A percentile compares a stretch with the other conserved stretches of the same genome.
These are phyloP conservation scores for Cladosporium sp. DNA, from an alignment of 2,329 filamentous ascomycete species.

Conservation along the genomic window DNA sequence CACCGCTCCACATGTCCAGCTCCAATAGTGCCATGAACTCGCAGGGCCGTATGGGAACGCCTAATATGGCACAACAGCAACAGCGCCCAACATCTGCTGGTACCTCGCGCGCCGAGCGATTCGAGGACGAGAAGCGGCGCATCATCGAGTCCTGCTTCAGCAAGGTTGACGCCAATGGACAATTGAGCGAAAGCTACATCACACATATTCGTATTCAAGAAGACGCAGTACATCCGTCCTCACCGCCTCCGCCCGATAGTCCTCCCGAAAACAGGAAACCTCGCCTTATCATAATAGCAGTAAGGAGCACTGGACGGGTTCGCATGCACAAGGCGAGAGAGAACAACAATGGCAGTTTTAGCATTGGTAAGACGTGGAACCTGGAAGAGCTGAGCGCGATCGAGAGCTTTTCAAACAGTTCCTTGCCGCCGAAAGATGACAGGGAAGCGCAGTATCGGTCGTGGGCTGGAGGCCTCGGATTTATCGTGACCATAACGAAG, in stretches of 20 bases:
- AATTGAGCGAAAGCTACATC: conserved; percentile 88
- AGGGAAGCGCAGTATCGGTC: conserved; percentile 60
- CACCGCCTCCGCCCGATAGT: conserved; percentile 77
- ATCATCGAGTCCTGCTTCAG: conserved; percentile 93
- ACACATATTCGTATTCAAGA: conserved; percentile 92
- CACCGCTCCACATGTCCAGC: conserved; percentile 6
- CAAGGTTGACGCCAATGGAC: conserved; percentile 83
- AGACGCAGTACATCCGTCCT: conserved; percentile 76
- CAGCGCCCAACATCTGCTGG: conserved; percentile 6
- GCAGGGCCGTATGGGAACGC: conserved; percentile 6
- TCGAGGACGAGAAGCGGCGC: conserved; percentile 93
- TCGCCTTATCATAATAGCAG: conserved; percentile 86
- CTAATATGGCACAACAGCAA: neutral
- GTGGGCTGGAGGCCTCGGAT: conserved; percentile 81
- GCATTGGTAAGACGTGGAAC: conserved; percentile 97
- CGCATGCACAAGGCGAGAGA: conserved; percentile 96
- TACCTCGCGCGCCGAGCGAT: conserved; percentile 65
- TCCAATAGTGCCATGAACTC: conserved; percentile 10
- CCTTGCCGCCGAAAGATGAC: conserved; percentile 46
- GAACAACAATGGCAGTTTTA: conserved; percentile 89
- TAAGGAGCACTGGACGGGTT: conserved; percentile 86
- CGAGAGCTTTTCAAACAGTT: conserved; percentile 65
- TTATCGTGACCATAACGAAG: conserved; percentile 83
- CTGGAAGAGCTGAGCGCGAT: conserved; percentile 83
- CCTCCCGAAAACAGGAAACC: conserved; percentile 74